Base-by-base conservation (phyloP, 495 filamentous ascomycete genomes). In the Talaromyces stipitatus region DNA sequence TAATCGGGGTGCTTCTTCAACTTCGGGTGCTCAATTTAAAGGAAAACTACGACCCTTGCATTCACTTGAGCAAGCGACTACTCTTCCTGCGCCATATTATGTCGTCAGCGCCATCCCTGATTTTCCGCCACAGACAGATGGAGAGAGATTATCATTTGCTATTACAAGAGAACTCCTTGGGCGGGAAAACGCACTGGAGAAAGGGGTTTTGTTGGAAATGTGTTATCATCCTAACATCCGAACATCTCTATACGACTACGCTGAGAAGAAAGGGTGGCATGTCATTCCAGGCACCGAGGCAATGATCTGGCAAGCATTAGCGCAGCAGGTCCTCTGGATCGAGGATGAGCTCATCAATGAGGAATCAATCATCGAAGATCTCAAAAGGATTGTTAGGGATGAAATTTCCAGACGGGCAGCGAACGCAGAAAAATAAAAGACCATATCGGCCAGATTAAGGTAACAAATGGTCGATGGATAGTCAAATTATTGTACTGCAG, bases 161-260 rank as follows among this genome's bases (percentile, higher is more conserved):
- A 38, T 54, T 38, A 38, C 51, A 10, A 30, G 51, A 33, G 30
- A 54, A 30, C 16, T 54, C n/a, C 29, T 38, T 54, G 28, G 51
- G n/a, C 28, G 30, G 3, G 8, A 32, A 12, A 36, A 6, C n/a
- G 43, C 9, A 18, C 10, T 20, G 14, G 43, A 47, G 23, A 47
- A 47, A 38, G 51, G 51, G 9, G 16, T 33, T 33, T 14, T 54
- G n/a, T 54, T 54, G 23, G 51, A 54, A 36, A 54, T 54, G 51
- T 33, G 29, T 24, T 54, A 54, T 32, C 28, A 33, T 12, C 51
- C 51, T 8, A 54, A 38, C 28, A 33, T 38, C 20, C 16, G 51
- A 11, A 54, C 51, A 24, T 24, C 28, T 9, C 51, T 54, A 8
- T 33, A 33, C 16, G 22, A 54, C 18, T 33, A 24, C 16, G 51